These are phyloP conservation scores for Trichoderma koningii DNA, from an alignment of 2,329 filamentous ascomycete species.

Conservation along the genomic window DNA sequence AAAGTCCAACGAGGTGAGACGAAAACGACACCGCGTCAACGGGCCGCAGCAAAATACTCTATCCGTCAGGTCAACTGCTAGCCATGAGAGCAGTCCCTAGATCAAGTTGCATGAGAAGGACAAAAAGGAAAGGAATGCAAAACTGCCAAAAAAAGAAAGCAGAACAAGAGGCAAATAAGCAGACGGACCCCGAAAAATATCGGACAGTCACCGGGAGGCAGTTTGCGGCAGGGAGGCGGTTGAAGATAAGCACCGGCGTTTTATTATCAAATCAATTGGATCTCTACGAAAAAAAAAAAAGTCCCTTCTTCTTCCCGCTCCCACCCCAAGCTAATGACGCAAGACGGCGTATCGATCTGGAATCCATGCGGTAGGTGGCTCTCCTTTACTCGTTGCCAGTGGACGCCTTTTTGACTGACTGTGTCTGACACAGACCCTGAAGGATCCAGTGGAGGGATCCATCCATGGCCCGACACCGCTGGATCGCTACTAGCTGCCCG, in stretches of 20 bases:
- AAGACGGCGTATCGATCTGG: background rate
- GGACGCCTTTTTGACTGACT: too few species aligned
- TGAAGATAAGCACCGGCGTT: slow-evolving; percentile 10
- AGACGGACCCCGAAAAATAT: background rate
- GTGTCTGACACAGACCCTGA: background rate
- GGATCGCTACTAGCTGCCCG: background rate
- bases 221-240: slow-evolving; percentile 1
- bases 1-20: background rate
- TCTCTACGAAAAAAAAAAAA: too few species aligned
- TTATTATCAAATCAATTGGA: background rate
- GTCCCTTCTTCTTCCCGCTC: background rate
- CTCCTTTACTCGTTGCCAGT: too few species aligned
- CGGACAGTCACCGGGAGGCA: background rate
- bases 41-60: background rate
- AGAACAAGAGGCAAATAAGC: slow-evolving; percentile 7
- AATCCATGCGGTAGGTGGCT: background rate
- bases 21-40: background rate
- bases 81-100: slow-evolving; percentile 1
- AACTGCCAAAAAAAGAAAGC: background rate
- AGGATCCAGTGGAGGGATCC: background rate
- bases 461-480: slow-evolving; percentile 17
- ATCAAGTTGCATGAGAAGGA: background rate
- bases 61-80: slow-evolving; percentile 6
- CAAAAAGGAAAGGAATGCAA: background rate
- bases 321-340: background rate